These are phyloP conservation scores for Alisma plantagoaquatica DNA, from an alignment of 106 monocot species.

Conservation along the genomic window DNA sequence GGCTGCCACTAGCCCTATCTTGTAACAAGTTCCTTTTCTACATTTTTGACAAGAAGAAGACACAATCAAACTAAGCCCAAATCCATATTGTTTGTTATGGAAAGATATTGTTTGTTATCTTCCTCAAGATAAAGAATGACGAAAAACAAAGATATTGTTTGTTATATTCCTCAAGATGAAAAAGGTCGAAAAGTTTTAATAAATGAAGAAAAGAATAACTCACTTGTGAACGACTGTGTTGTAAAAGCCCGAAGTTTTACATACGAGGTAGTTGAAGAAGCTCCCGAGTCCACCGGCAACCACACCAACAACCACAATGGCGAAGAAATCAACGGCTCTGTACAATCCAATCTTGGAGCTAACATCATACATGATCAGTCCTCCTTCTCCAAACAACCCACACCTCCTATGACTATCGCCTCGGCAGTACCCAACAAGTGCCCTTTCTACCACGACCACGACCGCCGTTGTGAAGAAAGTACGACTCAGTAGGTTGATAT, in stretches of 20 bases:
- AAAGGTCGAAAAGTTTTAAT: too few relatives aligned
- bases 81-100: too few relatives aligned
- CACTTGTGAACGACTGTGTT: conserved; percentile 96
- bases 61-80: too few relatives aligned
- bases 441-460: conserved; percentile 82
- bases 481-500: conserved; percentile 90
- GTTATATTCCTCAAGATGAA: too few relatives aligned
- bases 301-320: conserved; percentile 66
- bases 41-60: too few relatives aligned
- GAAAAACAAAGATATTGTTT: too few relatives aligned
- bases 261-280: conserved; percentile 80
- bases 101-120: too few relatives aligned
- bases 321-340: conserved; percentile 46
- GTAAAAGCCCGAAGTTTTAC: conserved; percentile 59
- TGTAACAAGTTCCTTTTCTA: too few relatives aligned
- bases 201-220: conserved; percentile 28
- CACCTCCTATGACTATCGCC: conserved; percentile 86
- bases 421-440: conserved; percentile 57
- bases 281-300: conserved; percentile 76
- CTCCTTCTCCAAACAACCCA: conserved; percentile 92
- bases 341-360: conserved; percentile 57
- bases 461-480: conserved; percentile 97
- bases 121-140: too few relatives aligned
- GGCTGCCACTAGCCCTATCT: too few relatives aligned
- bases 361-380: conserved; percentile 92